These are phyloP conservation scores for Talaromyces stipitatus DNA, from an alignment of 495 filamentous ascomycete genomes.

Conservation along the genomic window DNA sequence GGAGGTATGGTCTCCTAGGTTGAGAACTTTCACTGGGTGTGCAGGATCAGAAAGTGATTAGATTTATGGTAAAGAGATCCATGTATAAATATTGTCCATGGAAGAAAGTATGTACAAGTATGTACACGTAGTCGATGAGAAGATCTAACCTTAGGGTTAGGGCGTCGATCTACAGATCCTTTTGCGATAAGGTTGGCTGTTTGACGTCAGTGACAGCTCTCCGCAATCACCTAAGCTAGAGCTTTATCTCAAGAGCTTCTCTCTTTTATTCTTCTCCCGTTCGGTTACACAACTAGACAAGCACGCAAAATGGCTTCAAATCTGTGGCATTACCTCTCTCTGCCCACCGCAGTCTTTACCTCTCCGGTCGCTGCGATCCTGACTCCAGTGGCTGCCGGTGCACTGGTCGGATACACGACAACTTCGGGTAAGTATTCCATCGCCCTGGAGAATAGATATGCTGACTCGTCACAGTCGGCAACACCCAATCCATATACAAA, in stretches of 20 bases:
- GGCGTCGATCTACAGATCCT: too few relatives aligned
- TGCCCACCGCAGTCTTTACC: constrained; percentile 27
- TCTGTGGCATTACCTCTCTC: constrained; percentile 9
- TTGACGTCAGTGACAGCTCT: too few relatives aligned
- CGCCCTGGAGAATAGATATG: neutral
- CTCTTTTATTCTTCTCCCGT: neutral
- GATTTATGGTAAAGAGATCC: too few relatives aligned
- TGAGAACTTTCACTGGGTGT: too few relatives aligned
- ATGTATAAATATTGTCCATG: too few relatives aligned
- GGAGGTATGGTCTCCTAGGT: too few relatives aligned
- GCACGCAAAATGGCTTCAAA: constrained; percentile 5
- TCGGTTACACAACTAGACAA: neutral
- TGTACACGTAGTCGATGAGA: too few relatives aligned
- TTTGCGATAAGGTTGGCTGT: neutral
- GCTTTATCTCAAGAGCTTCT: neutral
- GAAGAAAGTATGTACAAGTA: too few relatives aligned
- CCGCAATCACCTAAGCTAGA: too few relatives aligned
- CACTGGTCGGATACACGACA: constrained; percentile 19
- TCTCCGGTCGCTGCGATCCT: constrained; percentile 25
- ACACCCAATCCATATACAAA: constrained; percentile 55
- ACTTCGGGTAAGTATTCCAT: constrained; percentile 21
- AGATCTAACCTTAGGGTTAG: too few relatives aligned
- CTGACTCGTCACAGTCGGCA: constrained; percentile 31
- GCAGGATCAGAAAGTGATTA: too few relatives aligned
- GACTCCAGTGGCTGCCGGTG: constrained; percentile 27